phyloP scores from a whole-genome alignment of 805 yeast genomes.

The Suhomyces vadensis region DNA sequence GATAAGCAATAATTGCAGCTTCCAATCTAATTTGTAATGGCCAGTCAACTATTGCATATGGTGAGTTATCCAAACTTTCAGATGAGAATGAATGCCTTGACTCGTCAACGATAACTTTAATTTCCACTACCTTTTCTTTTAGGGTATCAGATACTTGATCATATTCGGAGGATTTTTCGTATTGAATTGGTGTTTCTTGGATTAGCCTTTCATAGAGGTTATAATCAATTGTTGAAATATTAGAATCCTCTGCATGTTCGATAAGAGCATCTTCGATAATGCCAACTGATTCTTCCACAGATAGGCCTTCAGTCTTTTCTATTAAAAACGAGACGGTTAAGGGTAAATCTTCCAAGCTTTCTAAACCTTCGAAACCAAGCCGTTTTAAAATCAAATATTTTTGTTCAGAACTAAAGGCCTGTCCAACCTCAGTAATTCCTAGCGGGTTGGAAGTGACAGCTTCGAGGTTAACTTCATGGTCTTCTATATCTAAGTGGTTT shows the following conservation, averaged over 20 bases:
- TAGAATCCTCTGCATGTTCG: conserved; percentile 33
- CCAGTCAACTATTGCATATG: conserved; percentile 15
- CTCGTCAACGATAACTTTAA: conserved; percentile 14
- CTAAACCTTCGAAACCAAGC: conserved; percentile 26
- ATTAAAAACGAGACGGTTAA: conserved; percentile 29
- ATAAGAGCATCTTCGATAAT: conserved; percentile 30
- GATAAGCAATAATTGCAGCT: conserved; percentile 21
- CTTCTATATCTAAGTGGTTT: conserved; percentile 4
- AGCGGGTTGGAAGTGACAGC: conserved; percentile 28
- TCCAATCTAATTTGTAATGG: conserved; percentile 19
- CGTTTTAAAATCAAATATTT: conserved; percentile 30
- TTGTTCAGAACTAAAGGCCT: conserved; percentile 24
- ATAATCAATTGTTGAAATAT: conserved; percentile 30
- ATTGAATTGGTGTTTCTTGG: background rate
- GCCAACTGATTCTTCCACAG: conserved; percentile 22
- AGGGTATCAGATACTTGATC: background rate
- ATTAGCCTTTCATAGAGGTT: conserved; percentile 25
- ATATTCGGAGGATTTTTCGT: background rate
- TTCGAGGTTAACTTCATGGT: conserved; percentile 13
- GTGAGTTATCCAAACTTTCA: background rate
- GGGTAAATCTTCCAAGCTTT: conserved; percentile 35
- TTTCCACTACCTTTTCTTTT: background rate
- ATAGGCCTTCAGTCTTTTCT: conserved; percentile 25
- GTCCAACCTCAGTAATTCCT: conserved; percentile 26
- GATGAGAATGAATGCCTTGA: conserved; percentile 20